Evolutionary conservation across 1,284 basidiomycete species (phyloP), one percentile per base, ranked within the genome.

Genomic region (Ustilago trichophora): DNA sequence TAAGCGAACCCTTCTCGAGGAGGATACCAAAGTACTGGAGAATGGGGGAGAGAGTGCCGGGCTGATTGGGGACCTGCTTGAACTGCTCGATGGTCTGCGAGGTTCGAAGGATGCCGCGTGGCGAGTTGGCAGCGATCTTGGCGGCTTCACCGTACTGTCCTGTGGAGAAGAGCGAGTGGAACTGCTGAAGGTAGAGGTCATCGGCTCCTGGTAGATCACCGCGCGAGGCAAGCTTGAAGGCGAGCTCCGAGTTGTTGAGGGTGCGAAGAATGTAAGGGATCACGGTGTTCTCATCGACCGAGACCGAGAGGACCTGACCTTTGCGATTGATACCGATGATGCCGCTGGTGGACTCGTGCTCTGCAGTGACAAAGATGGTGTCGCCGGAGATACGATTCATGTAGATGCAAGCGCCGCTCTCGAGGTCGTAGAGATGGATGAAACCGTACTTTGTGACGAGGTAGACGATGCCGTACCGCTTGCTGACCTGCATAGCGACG

Each of bases 361-460:
- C 93, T 16, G 94, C 92, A 7, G 96, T 98, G 45, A 97, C 94
- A 83, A 99, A 98, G 83, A 98, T 98, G 42, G 96, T 98, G 85
- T 98, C 96, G 38, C 96, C 95, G 44, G 93, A 96, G 82, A 99
- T 98, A 70, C 96, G 91, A 87, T 99, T 98, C 96, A 98, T 99
- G 87, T 98, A 99, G 75, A 98, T 90, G 85, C 96, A 98, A 47
- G 93, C 90, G 59, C 95, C 96, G n/a, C 91, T 89, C 83, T 99
- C 96, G 72, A 98, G 88, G 83, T 99, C 96, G 84, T 99, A 99
- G 15, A 99, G 87, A 84, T 98, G 96, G 79, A 99, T 98, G 85
- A 99, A 99, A 44, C 96, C 96, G 82, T 93, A 98, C 83, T 99
- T 99, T 62, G 96, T 98, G 79, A 98, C 91, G 59, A 99, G 87